phyloP scores from a whole-genome alignment of 2,329 filamentous ascomycete species.

The Verticillium isaacii region DNA sequence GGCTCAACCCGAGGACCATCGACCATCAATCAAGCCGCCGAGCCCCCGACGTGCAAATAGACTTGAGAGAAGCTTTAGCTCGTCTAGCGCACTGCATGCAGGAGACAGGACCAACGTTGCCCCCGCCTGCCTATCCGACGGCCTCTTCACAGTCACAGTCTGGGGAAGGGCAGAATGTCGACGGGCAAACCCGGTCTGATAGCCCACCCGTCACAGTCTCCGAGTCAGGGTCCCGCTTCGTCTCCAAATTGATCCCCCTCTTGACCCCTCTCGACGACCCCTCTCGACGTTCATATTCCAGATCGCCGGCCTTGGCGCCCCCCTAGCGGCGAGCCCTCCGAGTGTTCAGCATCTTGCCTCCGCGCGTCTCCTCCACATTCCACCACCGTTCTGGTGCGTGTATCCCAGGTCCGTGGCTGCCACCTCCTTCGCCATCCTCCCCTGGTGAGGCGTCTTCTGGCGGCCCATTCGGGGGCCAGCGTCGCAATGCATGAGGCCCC shows the following conservation, averaged over 20 bases:
- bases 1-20: not conserved
- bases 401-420: not conserved
- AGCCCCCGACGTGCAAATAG: not conserved
- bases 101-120: too few species aligned
- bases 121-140: too few species aligned
- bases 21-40: not conserved
- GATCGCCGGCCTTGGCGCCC: not conserved
- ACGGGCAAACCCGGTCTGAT: not conserved
- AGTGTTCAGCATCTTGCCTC: not conserved
- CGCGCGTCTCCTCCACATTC: not conserved
- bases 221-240: not conserved
- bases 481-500: not conserved
- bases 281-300: not conserved
- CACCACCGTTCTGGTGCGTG: not conserved
- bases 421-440: not conserved
- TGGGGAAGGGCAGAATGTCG: not conserved
- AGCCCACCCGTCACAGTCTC: not conserved
- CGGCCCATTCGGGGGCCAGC: not conserved
- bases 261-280: not conserved
- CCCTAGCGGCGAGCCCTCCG: not conserved
- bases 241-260: not conserved
- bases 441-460: too few species aligned
- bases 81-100: not conserved
- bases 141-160: not conserved
- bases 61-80: not conserved